These are phyloP conservation scores for Penicillium sp. DNA, from an alignment of 2,329 filamentous ascomycete genomes.

Conservation along the genomic window DNA sequence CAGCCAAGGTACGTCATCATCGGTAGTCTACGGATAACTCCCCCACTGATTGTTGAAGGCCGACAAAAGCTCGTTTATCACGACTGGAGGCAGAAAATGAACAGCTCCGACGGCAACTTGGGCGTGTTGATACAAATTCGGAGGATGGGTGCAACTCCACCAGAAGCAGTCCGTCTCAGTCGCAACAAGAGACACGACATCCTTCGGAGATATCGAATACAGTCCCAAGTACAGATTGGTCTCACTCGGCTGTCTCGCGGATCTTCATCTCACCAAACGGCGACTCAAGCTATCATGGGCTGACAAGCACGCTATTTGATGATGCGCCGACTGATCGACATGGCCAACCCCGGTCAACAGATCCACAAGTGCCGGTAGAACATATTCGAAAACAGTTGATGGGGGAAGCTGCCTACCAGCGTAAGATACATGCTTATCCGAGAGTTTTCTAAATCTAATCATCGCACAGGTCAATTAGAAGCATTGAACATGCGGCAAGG, in stretches of 20 bases:
- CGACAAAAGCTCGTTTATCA: slow-evolving; percentile 18
- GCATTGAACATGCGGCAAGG: slow-evolving; percentile 47
- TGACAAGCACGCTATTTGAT: slow-evolving; percentile 53
- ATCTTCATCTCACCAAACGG: slow-evolving; percentile 45
- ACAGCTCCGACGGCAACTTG: slow-evolving; percentile 13
- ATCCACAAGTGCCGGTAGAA: slow-evolving; percentile 15
- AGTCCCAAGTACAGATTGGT: not conserved
- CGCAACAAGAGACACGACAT: not conserved
- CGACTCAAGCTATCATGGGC: slow-evolving; percentile 52
- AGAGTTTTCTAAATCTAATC: not conserved
- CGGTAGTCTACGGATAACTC: not conserved
- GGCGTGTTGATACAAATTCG: not conserved
- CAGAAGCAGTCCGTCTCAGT: not conserved
- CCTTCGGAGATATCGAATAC: too few species aligned
- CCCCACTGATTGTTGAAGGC: not conserved
- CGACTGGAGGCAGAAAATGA: slow-evolving; percentile 19
- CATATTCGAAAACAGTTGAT: slow-evolving; percentile 47
- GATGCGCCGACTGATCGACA: slow-evolving; percentile 28
- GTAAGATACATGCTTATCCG: slow-evolving; percentile 19
- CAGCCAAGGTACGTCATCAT: slow-evolving; percentile 9
- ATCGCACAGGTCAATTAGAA: slow-evolving; percentile 47
- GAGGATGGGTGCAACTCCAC: not conserved
- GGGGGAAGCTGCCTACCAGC: slow-evolving; percentile 50
- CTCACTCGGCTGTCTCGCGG: slow-evolving; percentile 26
- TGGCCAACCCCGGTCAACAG: slow-evolving; percentile 8